Conservation (phyloP, 257 asterid species). For the Plantago elongata region DNA sequence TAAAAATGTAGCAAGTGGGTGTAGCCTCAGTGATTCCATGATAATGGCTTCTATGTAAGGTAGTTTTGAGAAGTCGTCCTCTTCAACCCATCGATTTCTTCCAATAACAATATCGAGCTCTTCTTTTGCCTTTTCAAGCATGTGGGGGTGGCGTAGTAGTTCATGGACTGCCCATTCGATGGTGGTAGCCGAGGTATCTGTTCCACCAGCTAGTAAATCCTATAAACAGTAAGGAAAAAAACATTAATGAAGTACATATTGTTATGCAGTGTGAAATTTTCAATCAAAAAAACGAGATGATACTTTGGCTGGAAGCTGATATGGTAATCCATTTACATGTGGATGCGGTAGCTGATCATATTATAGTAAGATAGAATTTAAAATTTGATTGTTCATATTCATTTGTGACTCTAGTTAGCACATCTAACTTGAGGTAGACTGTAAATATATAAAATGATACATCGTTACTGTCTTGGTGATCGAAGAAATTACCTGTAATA, state of each 20-base stretch:
- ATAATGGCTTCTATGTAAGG: constrained; percentile 35
- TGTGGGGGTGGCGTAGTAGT: constrained; percentile 21
- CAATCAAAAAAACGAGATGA: too few species aligned
- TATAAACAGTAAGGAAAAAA: background rate
- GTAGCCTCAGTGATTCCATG: constrained; percentile 33
- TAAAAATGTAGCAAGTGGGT: constrained; percentile 27
- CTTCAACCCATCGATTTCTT: constrained; percentile 37
- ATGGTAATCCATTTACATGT: too few species aligned
- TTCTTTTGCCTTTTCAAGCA: constrained; percentile 26
- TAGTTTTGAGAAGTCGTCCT: constrained; percentile 24
- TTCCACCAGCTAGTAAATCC: constrained; percentile 25
- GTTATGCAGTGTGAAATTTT: too few species aligned
- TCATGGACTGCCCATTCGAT: constrained; percentile 36
- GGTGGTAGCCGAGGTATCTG: constrained; percentile 26
- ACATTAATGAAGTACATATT: background rate
- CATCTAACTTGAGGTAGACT: background rate
- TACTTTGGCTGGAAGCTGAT: too few species aligned
- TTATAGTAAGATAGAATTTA: too few species aligned
- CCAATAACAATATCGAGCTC: constrained; percentile 32
- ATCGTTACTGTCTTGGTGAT: too few species aligned
- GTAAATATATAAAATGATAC: too few species aligned
- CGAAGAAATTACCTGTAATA: constrained; percentile 20
- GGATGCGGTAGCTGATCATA: too few species aligned
- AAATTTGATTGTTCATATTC: too few species aligned
- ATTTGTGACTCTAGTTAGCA: background rate